A percentile compares a stretch with the other conserved stretches of the same genome.
phyloP scores from a whole-genome alignment of 2,329 filamentous ascomycete genomes.

The Exophiala sp. region DNA sequence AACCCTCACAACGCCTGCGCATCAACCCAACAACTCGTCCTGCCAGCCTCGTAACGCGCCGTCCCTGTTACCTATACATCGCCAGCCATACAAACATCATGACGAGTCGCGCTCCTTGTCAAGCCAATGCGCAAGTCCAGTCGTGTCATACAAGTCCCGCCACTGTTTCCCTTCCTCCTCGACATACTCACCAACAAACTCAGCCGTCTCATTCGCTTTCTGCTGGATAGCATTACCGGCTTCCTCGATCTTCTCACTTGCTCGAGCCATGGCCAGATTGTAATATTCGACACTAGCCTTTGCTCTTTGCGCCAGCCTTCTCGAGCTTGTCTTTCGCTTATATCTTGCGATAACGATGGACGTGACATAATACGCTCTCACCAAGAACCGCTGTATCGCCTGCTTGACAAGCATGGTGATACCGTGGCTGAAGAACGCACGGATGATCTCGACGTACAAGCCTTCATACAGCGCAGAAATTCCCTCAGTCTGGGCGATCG shows the following conservation, averaged over 20 bases:
- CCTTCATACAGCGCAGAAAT: slow-evolving; percentile 69
- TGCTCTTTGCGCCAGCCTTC: slow-evolving; percentile 36
- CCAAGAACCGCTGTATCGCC: slow-evolving; percentile 66
- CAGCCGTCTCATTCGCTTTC: slow-evolving; percentile 41
- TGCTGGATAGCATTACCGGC: slow-evolving; percentile 23
- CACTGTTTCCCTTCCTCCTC: slow-evolving; percentile 42
- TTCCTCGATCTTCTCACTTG: slow-evolving; percentile 34
- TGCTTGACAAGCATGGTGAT: slow-evolving; percentile 87
- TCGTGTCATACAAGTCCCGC: slow-evolving; percentile 37
- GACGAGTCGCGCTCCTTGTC: slow-evolving; percentile 16
- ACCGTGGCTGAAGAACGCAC: slow-evolving; percentile 81
- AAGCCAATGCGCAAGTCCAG: slow-evolving; percentile 25
- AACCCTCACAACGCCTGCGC: not conserved
- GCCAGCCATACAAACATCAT: not conserved
- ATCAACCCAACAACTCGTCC: too few relatives aligned
- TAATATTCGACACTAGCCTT: slow-evolving; percentile 39
- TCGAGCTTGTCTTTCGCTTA: slow-evolving; percentile 39
- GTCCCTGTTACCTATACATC: too few relatives aligned
- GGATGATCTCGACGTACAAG: slow-evolving; percentile 70
- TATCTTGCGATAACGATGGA: slow-evolving; percentile 44
- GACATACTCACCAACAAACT: slow-evolving; percentile 44
- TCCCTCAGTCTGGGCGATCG: slow-evolving; percentile 62
- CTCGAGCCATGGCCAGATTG: slow-evolving; percentile 39
- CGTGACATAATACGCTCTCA: slow-evolving; percentile 67
- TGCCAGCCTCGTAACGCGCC: too few relatives aligned